Evolutionary conservation across 1,284 basidiomycete species (phyloP).

Genomic region (Rhodotorula sp.): DNA sequence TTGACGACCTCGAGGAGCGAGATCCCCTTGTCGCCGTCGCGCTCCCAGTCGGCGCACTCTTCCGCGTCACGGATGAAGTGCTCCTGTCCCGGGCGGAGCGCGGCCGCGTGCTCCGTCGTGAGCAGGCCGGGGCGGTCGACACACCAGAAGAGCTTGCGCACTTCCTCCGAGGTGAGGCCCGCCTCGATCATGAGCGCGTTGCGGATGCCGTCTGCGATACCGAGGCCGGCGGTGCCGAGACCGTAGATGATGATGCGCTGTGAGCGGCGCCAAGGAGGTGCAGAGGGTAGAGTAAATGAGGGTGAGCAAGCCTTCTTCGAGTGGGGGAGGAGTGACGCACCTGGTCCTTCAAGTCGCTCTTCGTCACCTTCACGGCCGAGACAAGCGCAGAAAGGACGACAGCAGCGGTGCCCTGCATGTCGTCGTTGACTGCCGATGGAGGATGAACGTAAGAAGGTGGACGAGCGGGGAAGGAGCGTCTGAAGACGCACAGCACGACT

Average conservation of each 20-base stretch:
- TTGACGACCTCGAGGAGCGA: slow-evolving; percentile 68
- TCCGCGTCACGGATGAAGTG: slow-evolving; percentile 52
- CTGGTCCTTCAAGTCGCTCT: slow-evolving; percentile 67
- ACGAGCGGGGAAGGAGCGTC: not conserved
- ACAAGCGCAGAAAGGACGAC: slow-evolving; percentile 77
- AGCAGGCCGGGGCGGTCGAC: slow-evolving; percentile 54
- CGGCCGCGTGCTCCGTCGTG: slow-evolving; percentile 55
- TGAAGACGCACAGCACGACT: slow-evolving; percentile 66
- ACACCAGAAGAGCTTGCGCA: slow-evolving; percentile 67
- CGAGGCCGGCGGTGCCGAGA: slow-evolving; percentile 64
- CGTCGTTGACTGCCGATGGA: slow-evolving; percentile 18
- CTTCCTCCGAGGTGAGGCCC: slow-evolving; percentile 60
- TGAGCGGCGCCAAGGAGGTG: not conserved
- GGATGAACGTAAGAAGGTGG: too few species aligned
- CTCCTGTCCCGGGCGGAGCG: slow-evolving; percentile 58
- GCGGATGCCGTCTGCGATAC: slow-evolving; percentile 70
- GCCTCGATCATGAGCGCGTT: slow-evolving; percentile 64
- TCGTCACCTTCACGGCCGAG: slow-evolving; percentile 73
- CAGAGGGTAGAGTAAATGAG: not conserved
- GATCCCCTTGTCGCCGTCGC: slow-evolving; percentile 57
- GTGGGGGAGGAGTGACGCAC: slow-evolving; percentile 46
- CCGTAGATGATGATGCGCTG: slow-evolving; percentile 2
- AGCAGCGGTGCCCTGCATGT: slow-evolving; percentile 80
- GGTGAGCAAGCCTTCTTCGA: not conserved
- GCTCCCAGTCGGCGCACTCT: slow-evolving; percentile 54